Base-by-base conservation (phyloP, 805 yeast species). In the Metschnikowia shivogae region DNA sequence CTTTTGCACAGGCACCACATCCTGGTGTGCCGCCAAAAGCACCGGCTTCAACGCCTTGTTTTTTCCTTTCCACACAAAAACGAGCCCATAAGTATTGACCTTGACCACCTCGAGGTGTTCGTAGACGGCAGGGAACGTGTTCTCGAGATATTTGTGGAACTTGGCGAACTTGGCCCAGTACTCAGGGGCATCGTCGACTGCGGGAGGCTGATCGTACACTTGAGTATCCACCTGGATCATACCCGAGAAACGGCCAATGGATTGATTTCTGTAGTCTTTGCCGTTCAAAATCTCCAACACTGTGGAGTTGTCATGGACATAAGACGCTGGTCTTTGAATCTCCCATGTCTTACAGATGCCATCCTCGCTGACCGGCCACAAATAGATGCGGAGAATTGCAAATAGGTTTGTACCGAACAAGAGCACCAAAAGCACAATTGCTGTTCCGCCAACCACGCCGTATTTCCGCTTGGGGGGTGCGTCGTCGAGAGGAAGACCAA, bases 1-100 rank as follows among this genome's bases (percentile, higher is more conserved):
- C 37, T 57, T 55, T 40, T 62, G 69, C 17, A 70, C 70, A 1
- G 74, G 74, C 6, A 70, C 74, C 31, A 70, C 74, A 43, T 70
- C 74, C 48, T 61, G 65, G 53, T 70, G 74, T 5, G 72, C 74
- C 17, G 72, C 50, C 38, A 70, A 56, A 45, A 70, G 48, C 12
- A 70, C 55, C 8, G 74, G 74, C 44, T 65, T 62, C 51, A 61
- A 60, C n/a, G 39, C 26, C 10, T 49, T 34, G 17, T 60, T 46
- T 3, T 59, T 41, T 8, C 74, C 74, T 43, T 68, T 45, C 73
- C 72, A 69, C 22, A 71, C 63, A 45, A 57, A 64, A 9, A 70
- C 64, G 31, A 70, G 56, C n/a, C 63, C 67, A 41, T 64, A 61
- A 35, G 68, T 64, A 48, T 68, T 68, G 40, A 69, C 59, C 42